Evolutionary conservation across 768 basidiomycete species (phyloP), one percentile per base, ranked within the genome.

Genomic region (Agaricus blazei): DNA sequence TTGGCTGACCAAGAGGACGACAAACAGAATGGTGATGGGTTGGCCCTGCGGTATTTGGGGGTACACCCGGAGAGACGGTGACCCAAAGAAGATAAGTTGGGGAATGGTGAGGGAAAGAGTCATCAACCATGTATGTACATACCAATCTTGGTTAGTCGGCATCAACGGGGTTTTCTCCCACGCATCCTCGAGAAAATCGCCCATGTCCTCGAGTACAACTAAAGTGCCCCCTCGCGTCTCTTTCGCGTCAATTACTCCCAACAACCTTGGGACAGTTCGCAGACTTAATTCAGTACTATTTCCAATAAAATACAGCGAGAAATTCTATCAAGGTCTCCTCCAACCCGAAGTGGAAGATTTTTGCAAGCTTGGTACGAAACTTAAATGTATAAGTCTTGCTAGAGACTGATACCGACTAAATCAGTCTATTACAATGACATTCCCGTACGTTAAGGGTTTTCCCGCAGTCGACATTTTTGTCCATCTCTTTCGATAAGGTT

Each of bases 351-450:
- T 87, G 14, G 93, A 95, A 63, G 82, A 87, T 19, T 94, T 90
- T 69, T 93, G 90, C 73, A 86, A 92, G 70, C 85, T 95, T 61
- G 79, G 93, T 93, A 62, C 63, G 89, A 75, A 52, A n/a, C 59
- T 54, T 52, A 57, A 44, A 37, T 57, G 19, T 51, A 54, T 56
- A 52, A 42, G 53, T 53, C 28, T 53, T 24, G 43, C 51, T 59
- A 31, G 34, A 57, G 38, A 42, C 51, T 58, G 47, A 52, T 56
- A 34, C 24, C 58, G 23, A 4, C 47, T 55, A 9, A 24, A 47
- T 41, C 62, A 93, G 93, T 94, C 47, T 94, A 93, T 72, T 94
- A 88, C 72, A 94, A 93, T 73, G 93, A 96, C 72, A 77, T 96
- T 55, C 91, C 93, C 45, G 79, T 77, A 64, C 58, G 75, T 70